Conservation (phyloP, 495 filamentous ascomycete species). For the Aspergillus homomorphus region DNA sequence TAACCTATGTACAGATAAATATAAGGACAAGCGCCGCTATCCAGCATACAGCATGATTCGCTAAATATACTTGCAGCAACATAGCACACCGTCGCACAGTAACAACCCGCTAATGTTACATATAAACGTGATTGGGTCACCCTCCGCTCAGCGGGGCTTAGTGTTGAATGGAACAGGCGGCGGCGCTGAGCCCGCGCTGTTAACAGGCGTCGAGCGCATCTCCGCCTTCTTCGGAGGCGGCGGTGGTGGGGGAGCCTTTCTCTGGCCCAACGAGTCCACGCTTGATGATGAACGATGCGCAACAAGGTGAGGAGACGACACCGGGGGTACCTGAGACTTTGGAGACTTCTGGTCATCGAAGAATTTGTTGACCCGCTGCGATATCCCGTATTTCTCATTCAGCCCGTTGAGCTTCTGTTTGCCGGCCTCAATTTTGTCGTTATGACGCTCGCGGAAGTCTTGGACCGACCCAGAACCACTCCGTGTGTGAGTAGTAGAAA, state of each 20-base stretch:
- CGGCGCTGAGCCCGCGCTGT: constrained; percentile 27
- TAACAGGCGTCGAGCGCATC: constrained; percentile 33
- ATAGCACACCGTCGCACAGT: neutral
- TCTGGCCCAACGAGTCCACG: constrained; percentile 34
- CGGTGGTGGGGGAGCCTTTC: constrained; percentile 64
- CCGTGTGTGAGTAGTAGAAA: constrained; percentile 31
- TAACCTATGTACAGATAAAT: neutral
- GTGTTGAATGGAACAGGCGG: constrained; percentile 42
- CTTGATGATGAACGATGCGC: constrained; percentile 17
- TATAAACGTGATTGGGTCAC: neutral
- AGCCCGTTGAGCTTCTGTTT: constrained; percentile 56
- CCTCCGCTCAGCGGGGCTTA: constrained; percentile 42
- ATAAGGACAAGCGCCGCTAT: neutral
- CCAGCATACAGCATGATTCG: neutral
- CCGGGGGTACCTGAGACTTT: constrained; percentile 20
- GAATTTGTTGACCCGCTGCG: constrained; percentile 33
- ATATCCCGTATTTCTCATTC: constrained; percentile 25
- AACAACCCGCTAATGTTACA: neutral
- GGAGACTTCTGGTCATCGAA: constrained; percentile 35
- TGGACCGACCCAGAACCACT: constrained; percentile 55
- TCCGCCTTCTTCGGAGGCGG: constrained; percentile 62
- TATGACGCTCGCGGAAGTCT: constrained; percentile 69
- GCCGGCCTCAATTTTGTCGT: constrained; percentile 67
- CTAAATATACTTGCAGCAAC: neutral
- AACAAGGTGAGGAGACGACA: constrained; percentile 30